phyloP scores from a whole-genome alignment of 768 basidiomycete genomes.

The Suillus sp. region DNA sequence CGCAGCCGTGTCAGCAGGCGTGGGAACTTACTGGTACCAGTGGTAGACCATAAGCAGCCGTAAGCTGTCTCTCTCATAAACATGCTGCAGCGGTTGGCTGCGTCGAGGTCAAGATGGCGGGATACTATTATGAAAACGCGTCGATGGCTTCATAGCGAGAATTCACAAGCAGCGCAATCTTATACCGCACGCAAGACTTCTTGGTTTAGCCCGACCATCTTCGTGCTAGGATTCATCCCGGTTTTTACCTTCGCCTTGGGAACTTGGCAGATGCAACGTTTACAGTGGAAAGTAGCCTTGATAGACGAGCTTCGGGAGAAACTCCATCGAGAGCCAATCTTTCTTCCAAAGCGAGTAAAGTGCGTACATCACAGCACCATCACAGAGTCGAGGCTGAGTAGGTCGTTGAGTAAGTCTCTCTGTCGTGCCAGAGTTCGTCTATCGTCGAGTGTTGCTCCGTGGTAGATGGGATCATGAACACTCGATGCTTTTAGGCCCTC shows the following conservation, averaged over 20 bases:
- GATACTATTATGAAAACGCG: slow-evolving; percentile 12
- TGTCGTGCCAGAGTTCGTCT: slow-evolving; percentile 86
- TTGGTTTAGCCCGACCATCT: slow-evolving; percentile 68
- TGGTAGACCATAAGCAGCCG: background rate
- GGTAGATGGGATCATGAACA: slow-evolving; percentile 82
- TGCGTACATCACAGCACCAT: slow-evolving; percentile 40
- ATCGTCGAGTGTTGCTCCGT: slow-evolving; percentile 76
- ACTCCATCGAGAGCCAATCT: slow-evolving; percentile 74
- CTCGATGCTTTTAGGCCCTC: slow-evolving; percentile 80
- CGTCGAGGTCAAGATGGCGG: slow-evolving; percentile 17
- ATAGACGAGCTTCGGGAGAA: slow-evolving; percentile 95
- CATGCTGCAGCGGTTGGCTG: slow-evolving; percentile 6
- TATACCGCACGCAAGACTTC: slow-evolving; percentile 63
- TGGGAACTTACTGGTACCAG: slow-evolving; percentile 1
- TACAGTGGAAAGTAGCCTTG: slow-evolving; percentile 92
- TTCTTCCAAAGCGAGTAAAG: slow-evolving; percentile 86
- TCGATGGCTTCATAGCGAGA: slow-evolving; percentile 21
- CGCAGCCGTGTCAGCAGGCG: slow-evolving; percentile 2
- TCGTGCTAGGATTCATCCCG: slow-evolving; percentile 83
- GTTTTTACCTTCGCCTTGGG: slow-evolving; percentile 89
- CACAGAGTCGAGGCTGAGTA: slow-evolving; percentile 24
- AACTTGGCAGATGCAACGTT: slow-evolving; percentile 89
- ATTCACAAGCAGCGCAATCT: slow-evolving; percentile 37
- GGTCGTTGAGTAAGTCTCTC: slow-evolving; percentile 48
- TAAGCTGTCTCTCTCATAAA: background rate